Conservation (phyloP, 495 filamentous ascomycete genomes). For the Daldinia caldariorum region DNA sequence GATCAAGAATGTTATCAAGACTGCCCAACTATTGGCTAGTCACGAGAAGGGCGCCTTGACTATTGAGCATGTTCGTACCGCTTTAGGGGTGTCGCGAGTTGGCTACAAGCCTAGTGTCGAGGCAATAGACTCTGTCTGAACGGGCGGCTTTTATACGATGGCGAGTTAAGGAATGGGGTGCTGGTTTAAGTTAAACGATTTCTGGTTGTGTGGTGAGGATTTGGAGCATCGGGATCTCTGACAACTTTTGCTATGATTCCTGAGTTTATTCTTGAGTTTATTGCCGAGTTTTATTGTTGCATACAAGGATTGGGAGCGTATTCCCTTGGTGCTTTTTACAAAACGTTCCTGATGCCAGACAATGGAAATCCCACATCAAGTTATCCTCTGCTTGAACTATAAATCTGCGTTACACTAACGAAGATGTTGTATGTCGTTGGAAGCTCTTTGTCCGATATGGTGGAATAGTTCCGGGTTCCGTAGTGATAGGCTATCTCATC, state of each 20-base stretch:
- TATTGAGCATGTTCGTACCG: conserved; percentile 35
- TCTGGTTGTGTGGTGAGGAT: background rate
- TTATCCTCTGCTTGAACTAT: too few species aligned
- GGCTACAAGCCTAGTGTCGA: background rate
- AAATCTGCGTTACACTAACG: too few species aligned
- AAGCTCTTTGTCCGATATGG: too few species aligned
- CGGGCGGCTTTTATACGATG: background rate
- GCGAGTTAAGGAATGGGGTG: background rate
- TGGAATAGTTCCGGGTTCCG: too few species aligned
- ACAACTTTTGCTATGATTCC: background rate
- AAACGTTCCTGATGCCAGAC: too few species aligned
- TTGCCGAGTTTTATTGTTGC: too few species aligned
- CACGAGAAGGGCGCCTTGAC: conserved; percentile 28
- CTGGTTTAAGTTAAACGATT: background rate
- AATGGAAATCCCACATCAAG: too few species aligned
- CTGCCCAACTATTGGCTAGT: conserved; percentile 51
- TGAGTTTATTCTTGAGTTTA: too few species aligned
- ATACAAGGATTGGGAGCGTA: too few species aligned
- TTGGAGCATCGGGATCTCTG: background rate
- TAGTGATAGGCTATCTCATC: too few species aligned
- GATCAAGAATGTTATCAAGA: conserved; percentile 68
- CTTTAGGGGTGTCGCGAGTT: conserved; percentile 32
- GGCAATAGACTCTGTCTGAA: background rate
- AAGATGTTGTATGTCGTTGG: too few species aligned
- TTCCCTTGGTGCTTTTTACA: too few species aligned